Evolutionary conservation across 164 flowering plant genomes (phyloP).

Genomic region (Magnolia changhungtana): DNA sequence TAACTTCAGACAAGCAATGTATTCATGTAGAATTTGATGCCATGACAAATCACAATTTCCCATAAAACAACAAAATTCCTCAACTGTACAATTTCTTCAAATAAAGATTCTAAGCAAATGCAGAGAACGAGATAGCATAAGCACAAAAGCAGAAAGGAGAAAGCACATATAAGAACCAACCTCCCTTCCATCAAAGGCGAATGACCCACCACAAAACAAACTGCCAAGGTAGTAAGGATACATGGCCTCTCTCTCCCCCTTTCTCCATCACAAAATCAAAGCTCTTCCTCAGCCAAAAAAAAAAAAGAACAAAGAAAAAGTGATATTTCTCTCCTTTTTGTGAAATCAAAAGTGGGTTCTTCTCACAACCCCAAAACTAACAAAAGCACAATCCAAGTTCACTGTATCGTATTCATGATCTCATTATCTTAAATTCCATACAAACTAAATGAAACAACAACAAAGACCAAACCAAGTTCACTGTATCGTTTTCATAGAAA

Average conservation of each 20-base stretch:
- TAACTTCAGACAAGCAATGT: background rate
- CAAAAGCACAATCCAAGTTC: background rate
- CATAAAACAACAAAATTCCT: background rate
- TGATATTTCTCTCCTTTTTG: background rate
- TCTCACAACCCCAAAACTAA: background rate
- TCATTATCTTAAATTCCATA: no score
- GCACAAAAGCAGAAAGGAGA: background rate
- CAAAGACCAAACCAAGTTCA: no score
- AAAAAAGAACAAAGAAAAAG: background rate
- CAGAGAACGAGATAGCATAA: background rate
- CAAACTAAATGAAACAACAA: no score
- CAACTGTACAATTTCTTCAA: background rate
- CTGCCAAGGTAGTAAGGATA: background rate
- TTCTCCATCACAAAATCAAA: background rate
- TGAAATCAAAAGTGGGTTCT: background rate
- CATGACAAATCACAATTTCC: background rate
- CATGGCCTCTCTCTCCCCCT: background rate
- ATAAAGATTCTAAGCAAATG: background rate
- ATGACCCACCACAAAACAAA: background rate
- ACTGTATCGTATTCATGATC: no score
- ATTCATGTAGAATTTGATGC: background rate
- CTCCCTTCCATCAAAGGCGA: conserved; percentile 4
- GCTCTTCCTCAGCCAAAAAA: background rate
- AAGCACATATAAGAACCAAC: background rate
- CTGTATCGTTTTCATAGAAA: no score